Conservation (phyloP, 1,139 yeast genomes). For the Candida smagusa region DNA sequence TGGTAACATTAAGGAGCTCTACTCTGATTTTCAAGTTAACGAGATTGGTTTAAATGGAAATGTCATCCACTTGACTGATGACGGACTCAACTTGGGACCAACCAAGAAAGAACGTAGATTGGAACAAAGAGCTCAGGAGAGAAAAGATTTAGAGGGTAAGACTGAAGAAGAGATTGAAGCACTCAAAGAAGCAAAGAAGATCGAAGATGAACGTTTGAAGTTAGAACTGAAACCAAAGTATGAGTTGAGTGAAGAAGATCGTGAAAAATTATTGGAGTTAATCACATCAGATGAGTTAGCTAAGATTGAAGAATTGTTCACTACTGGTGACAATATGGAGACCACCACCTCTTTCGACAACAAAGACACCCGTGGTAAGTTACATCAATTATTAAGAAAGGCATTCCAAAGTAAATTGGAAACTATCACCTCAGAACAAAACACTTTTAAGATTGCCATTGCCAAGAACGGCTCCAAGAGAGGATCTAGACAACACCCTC, state of each 20-base stretch:
- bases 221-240: constrained; percentile 32
- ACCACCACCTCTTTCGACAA: constrained; percentile 59
- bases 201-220: constrained; percentile 20
- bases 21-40: constrained; percentile 92
- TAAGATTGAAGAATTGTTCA: constrained; percentile 52
- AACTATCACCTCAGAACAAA: constrained; percentile 68
- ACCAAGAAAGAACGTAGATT: constrained; percentile 50
- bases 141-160: constrained; percentile 33
- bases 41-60: constrained; percentile 69
- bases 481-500: constrained; percentile 29
- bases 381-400: constrained; percentile 74
- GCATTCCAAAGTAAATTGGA: constrained; percentile 77
- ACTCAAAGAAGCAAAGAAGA: constrained; percentile 26
- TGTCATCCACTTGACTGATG: constrained; percentile 73
- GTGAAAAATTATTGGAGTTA: constrained; percentile 43
- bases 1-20: constrained; percentile 82
- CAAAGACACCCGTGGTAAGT: constrained; percentile 66
- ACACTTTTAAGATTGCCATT: constrained; percentile 59
- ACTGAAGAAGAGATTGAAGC: constrained; percentile 35
- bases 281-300: constrained; percentile 61
- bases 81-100: constrained; percentile 57
- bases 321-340: constrained; percentile 57
- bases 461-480: constrained; percentile 29
- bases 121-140: constrained; percentile 43
- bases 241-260: constrained; percentile 44